Conservation (phyloP, 2,329 filamentous ascomycete species). For the Arthroderma uncinatum region DNA sequence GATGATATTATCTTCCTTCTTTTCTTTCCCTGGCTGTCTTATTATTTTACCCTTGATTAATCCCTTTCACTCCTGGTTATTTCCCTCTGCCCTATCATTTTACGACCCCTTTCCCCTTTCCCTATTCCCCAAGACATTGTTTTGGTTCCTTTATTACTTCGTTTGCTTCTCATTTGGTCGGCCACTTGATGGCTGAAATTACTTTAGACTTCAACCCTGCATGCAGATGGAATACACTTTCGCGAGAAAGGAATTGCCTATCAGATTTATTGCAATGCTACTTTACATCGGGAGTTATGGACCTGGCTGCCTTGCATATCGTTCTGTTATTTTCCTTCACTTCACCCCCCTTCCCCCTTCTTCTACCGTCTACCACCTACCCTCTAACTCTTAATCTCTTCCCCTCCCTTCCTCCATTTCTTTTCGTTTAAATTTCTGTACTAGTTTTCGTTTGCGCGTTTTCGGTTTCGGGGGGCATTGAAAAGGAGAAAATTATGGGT, state of each 20-base stretch:
- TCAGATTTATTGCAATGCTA: not conserved
- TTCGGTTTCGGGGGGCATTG: conserved; percentile 3
- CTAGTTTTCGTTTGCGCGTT: not conserved
- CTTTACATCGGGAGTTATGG: not conserved
- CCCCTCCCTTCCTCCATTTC: not conserved
- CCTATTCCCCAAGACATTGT: not conserved
- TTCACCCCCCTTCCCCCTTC: too few relatives aligned
- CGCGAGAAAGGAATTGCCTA: not conserved
- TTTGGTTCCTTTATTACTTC: not conserved
- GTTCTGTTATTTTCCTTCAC: not conserved
- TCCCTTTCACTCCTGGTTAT: not conserved
- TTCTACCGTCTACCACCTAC: too few relatives aligned
- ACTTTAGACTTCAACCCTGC: not conserved
- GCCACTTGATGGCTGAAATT: not conserved
- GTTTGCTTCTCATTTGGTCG: not conserved
- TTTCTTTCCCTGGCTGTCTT: not conserved
- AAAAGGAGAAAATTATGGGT: not conserved
- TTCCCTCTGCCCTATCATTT: not conserved
- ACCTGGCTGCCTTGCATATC: not conserved
- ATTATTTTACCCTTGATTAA: not conserved
- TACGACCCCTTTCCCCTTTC: too few relatives aligned
- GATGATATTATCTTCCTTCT: not conserved
- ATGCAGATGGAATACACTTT: conserved; percentile 2
- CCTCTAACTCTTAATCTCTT: too few relatives aligned
- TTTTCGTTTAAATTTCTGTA: not conserved